Conservation (phyloP, 129 eudicot genomes). For the Erigeron canadensis region DNA sequence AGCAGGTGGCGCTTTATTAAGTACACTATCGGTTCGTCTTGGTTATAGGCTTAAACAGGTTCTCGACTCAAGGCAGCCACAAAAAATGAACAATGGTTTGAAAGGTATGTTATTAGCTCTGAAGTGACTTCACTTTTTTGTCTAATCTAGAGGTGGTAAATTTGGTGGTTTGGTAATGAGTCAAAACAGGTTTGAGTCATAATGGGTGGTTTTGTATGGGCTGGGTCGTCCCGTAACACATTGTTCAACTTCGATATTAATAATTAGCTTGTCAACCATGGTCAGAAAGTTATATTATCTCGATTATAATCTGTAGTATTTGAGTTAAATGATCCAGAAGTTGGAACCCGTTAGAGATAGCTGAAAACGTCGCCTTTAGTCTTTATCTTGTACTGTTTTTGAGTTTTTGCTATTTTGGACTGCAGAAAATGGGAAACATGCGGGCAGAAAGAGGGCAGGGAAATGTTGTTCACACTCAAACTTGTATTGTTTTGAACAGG, state of each 20-base stretch:
- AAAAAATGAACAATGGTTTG: slow-evolving; percentile 36
- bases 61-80: slow-evolving; percentile 55
- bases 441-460: slow-evolving; percentile 46
- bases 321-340: not conserved
- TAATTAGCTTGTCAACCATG: not conserved
- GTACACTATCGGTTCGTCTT: slow-evolving; percentile 82
- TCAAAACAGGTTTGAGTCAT: not conserved
- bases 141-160: not conserved
- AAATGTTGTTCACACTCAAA: slow-evolving; percentile 56
- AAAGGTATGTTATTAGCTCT: slow-evolving; percentile 46
- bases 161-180: not conserved
- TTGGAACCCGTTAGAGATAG: not conserved
- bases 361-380: not conserved
- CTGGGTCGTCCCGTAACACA: not conserved
- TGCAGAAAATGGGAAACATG: slow-evolving; percentile 54
- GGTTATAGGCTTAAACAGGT: slow-evolving; percentile 89
- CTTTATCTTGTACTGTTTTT: slow-evolving; percentile 11
- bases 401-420: slow-evolving; percentile 6
- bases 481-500: slow-evolving; percentile 56
- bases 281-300: not conserved
- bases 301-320: not conserved
- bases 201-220: not conserved
- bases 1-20: slow-evolving; percentile 93
- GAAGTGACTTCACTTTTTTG: not conserved
- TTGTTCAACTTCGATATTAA: not conserved